Conservation (phyloP, 164 flowering plant genomes). For the Malania oleifera region DNA sequence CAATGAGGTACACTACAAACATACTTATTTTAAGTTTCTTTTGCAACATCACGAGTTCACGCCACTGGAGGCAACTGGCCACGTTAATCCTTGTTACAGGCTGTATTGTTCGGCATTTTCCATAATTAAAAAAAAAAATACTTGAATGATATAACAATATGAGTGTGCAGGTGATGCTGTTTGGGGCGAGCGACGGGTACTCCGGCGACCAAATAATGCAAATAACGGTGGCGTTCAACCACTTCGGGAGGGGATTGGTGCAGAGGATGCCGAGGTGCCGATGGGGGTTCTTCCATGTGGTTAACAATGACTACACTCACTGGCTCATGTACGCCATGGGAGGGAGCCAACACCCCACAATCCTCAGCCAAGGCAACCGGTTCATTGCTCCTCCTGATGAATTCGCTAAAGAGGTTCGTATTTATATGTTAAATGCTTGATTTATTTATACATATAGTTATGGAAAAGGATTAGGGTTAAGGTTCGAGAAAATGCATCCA, state of each 20-base stretch:
- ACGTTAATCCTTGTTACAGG: too few species aligned
- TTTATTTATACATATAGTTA: background rate
- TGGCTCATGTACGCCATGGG: slow-evolving; percentile 92
- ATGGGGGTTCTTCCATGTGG: slow-evolving; percentile 66
- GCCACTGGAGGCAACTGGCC: too few species aligned
- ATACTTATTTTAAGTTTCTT: too few species aligned
- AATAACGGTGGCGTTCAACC: slow-evolving; percentile 68
- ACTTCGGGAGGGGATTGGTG: slow-evolving; percentile 58
- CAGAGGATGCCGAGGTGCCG: slow-evolving; percentile 83
- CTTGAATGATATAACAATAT: too few species aligned
- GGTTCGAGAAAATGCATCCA: too few species aligned
- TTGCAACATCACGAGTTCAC: too few species aligned
- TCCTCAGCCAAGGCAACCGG: slow-evolving; percentile 78
- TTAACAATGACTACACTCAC: slow-evolving; percentile 79
- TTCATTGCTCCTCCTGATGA: slow-evolving; percentile 46
- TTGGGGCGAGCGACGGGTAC: slow-evolving; percentile 57
- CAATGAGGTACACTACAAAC: slow-evolving; percentile 55
- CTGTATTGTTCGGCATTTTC: too few species aligned
- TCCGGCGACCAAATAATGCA: slow-evolving; percentile 48
- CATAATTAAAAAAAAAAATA: too few species aligned
- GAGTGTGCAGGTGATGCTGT: slow-evolving; percentile 54
- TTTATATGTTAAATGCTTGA: background rate
- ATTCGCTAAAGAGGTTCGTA: slow-evolving; percentile 43
- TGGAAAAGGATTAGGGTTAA: background rate
- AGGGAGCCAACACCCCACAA: slow-evolving; percentile 66